phyloP scores from a whole-genome alignment of 73 alveolate species.

The Uronychia binucleata region DNA sequence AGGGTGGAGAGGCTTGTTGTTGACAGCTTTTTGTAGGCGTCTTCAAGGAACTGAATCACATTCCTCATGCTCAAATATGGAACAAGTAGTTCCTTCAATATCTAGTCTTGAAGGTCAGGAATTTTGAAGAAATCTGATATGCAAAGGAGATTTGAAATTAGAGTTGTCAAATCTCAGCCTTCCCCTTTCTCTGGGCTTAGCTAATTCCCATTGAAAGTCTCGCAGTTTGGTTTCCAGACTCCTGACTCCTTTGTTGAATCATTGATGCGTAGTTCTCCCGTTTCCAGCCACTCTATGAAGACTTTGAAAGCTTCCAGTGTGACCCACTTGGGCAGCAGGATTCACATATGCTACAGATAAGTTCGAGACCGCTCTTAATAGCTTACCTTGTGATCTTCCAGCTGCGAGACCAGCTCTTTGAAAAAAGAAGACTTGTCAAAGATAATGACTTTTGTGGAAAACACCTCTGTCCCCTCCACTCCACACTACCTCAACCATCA shows the following conservation, averaged over 20 bases:
- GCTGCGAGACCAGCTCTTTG: background rate
- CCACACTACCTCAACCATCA: too few relatives aligned
- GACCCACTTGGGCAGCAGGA: background rate
- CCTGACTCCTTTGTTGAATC: too few relatives aligned
- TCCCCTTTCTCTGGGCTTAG: too few relatives aligned
- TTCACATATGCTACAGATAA: background rate
- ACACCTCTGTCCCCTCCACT: background rate
- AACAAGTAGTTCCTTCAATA: background rate
- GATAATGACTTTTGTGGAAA: background rate
- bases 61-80: too few relatives aligned
- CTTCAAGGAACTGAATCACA: background rate
- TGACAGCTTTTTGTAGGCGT: background rate
- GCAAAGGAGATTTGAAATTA: background rate
- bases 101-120: background rate
- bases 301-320: background rate
- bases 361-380: background rate
- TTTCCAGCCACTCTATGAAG: background rate
- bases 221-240: too few relatives aligned
- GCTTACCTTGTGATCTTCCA: background rate
- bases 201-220: background rate
- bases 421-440: background rate
- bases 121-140: background rate
- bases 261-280: too few relatives aligned
- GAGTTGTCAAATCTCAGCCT: background rate
- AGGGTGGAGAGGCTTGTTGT: background rate